Percentiles rank a stretch among this genome's conserved stretches.
Evolutionary conservation across 352 stramenopile species (phyloP).

Genomic region (Phytopythium boreale): DNA sequence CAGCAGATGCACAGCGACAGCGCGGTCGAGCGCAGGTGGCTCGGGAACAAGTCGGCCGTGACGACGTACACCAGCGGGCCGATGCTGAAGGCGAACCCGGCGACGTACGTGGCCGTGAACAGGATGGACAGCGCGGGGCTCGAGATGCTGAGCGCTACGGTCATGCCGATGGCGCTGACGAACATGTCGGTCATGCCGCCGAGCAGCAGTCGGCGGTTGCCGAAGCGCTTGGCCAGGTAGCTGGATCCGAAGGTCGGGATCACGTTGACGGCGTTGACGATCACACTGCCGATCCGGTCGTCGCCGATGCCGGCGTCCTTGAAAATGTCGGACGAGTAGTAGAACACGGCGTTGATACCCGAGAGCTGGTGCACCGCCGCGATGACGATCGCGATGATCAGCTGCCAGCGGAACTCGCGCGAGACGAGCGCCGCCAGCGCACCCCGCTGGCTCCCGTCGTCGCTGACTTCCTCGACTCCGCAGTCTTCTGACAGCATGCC

Average conservation of each 20-base stretch:
- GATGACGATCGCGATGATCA: constrained; percentile 12
- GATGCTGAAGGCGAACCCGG: constrained; percentile 19
- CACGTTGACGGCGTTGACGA: constrained; percentile 17
- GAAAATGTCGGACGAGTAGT: constrained; percentile 25
- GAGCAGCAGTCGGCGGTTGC: constrained; percentile 16
- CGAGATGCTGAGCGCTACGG: constrained; percentile 17
- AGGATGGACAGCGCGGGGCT: constrained; percentile 18
- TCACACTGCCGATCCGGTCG: constrained; percentile 16
- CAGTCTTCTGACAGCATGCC: constrained; percentile 5
- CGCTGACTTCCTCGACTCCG: constrained; percentile 2
- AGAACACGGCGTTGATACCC: constrained; percentile 21
- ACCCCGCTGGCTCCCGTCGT: constrained; percentile 7
- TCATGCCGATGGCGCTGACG: constrained; percentile 20
- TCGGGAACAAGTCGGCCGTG: constrained; percentile 23
- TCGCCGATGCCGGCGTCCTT: constrained; percentile 16
- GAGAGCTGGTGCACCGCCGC: constrained; percentile 14
- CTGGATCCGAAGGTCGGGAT: constrained; percentile 11
- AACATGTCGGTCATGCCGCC: constrained; percentile 15
- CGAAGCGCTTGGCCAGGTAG: constrained; percentile 6
- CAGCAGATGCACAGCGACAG: constrained; percentile 14
- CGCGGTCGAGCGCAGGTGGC: constrained; percentile 19
- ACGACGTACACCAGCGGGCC: constrained; percentile 22
- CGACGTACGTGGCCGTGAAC: constrained; percentile 25
- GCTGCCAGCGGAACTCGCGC: constrained; percentile 6
- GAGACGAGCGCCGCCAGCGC: constrained; percentile 11